phyloP scores from a whole-genome alignment of 495 filamentous ascomycete species.

The Symbiotaphrina buchneri region DNA sequence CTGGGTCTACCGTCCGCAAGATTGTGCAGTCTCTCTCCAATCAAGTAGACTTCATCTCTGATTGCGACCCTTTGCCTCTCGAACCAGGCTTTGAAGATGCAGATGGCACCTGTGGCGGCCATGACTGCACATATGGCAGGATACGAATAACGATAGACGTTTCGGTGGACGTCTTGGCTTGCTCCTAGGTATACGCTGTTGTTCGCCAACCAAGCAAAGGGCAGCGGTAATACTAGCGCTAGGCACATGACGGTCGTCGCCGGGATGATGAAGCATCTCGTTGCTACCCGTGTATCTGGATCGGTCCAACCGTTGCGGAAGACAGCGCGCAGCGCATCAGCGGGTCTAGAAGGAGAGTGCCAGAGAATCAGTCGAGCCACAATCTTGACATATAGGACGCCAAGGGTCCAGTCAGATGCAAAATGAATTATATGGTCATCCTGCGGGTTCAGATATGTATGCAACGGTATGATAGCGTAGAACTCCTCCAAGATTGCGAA shows the following conservation, averaged over 20 bases:
- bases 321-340: conserved; percentile 50
- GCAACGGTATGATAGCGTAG: conserved; percentile 71
- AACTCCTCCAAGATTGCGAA: conserved; percentile 67
- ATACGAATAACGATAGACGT: conserved; percentile 57
- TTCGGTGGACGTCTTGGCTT: too few species aligned
- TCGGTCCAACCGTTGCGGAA: conserved; percentile 60
- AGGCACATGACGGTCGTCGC: conserved; percentile 28
- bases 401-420: conserved; percentile 84
- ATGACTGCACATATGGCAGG: conserved; percentile 32
- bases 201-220: conserved; percentile 21
- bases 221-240: conserved; percentile 35
- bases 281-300: conserved; percentile 58
- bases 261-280: conserved; percentile 62
- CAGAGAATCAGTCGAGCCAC: conserved; percentile 46
- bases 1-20: conserved; percentile 39
- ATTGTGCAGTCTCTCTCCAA: conserved; percentile 85
- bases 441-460: conserved; percentile 44
- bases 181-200: conserved; percentile 20
- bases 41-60: conserved; percentile 84
- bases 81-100: conserved; percentile 43
- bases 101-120: conserved; percentile 17
- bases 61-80: conserved; percentile 62
- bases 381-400: conserved; percentile 79
- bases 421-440: conserved; percentile 61
- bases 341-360: conserved; percentile 38